A percentile compares a stretch with the other conserved stretches of the same genome.
Conservation (phyloP, 2,329 filamentous ascomycete species). For the Phoma sp. region DNA sequence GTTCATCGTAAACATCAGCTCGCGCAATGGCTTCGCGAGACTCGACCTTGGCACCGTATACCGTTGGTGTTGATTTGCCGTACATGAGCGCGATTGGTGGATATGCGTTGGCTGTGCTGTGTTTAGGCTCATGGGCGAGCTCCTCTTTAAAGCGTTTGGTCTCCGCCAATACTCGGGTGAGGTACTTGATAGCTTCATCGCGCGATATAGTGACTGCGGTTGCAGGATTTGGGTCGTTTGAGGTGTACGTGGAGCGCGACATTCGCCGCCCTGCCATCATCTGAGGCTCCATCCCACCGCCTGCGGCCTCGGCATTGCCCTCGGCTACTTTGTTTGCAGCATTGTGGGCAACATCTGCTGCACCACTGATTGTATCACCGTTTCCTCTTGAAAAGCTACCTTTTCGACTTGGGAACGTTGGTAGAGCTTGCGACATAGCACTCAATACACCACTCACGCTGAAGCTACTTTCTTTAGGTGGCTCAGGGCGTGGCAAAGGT, state of each 20-base stretch:
- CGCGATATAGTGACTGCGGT: constrained; percentile 62
- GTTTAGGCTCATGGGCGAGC: constrained; percentile 66
- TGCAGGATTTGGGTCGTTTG: constrained; percentile 34
- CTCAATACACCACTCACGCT: constrained; percentile 55
- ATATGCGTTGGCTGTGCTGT: constrained; percentile 73
- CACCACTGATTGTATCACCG: constrained; percentile 13
- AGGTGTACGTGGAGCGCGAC: constrained; percentile 27
- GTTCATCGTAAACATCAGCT: constrained; percentile 81
- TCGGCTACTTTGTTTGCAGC: constrained; percentile 38
- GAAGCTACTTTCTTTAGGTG: constrained; percentile 44
- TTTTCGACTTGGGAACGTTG: constrained; percentile 45
- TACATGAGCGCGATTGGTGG: constrained; percentile 86
- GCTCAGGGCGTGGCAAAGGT: constrained; percentile 65
- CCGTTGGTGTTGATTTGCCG: constrained; percentile 84
- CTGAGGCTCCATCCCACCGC: constrained; percentile 56
- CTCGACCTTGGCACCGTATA: constrained; percentile 79
- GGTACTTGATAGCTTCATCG: constrained; percentile 68
- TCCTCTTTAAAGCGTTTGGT: constrained; percentile 79
- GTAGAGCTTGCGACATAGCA: constrained; percentile 57
- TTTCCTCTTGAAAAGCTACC: constrained; percentile 46
- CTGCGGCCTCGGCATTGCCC: constrained; percentile 38
- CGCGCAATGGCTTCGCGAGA: constrained; percentile 76
- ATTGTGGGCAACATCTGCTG: constrained; percentile 33
- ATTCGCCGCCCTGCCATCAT: constrained; percentile 50
- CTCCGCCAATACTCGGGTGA: constrained; percentile 75